These are phyloP conservation scores for Populus tomentosa DNA, from an alignment of 441 rosid genomes.

Conservation along the genomic window DNA sequence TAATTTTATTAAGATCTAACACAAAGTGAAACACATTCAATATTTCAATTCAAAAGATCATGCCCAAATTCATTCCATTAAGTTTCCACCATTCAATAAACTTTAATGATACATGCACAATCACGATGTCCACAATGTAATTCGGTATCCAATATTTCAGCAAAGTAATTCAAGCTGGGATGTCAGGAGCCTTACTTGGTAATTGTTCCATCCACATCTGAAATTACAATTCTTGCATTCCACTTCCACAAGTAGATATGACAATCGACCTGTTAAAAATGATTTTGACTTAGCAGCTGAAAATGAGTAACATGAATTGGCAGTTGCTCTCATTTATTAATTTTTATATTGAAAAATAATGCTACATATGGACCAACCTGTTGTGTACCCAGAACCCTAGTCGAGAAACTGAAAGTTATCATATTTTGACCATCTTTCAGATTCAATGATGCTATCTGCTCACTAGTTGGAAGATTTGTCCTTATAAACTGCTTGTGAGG, in stretches of 20 bases:
- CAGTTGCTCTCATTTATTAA: not conserved
- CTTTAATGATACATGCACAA: not conserved
- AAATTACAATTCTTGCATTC: constrained; percentile 80
- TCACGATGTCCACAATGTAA: not conserved
- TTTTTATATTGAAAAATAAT: not conserved
- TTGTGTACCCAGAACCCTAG: constrained; percentile 86
- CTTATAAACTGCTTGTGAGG: constrained; percentile 64
- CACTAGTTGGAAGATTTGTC: constrained; percentile 77
- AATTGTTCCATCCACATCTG: constrained; percentile 96
- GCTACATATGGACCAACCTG: constrained; percentile 48
- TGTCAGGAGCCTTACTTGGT: constrained; percentile 51
- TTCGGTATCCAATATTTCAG: not conserved
- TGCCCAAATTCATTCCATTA: not conserved
- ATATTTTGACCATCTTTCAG: constrained; percentile 87
- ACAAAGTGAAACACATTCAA: not conserved
- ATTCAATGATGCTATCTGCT: constrained; percentile 81
- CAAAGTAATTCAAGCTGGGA: not conserved
- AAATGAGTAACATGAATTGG: not conserved
- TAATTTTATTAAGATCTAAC: not conserved
- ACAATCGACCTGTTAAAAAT: constrained; percentile 65
- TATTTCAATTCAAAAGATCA: not conserved
- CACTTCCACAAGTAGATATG: constrained; percentile 91
- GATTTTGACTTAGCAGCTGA: constrained; percentile 15
- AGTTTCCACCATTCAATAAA: not conserved
- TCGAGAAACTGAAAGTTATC: constrained; percentile 78